Conservation (phyloP, 2,329 filamentous ascomycete species). For the Phyllosticta citriasiana region DNA sequence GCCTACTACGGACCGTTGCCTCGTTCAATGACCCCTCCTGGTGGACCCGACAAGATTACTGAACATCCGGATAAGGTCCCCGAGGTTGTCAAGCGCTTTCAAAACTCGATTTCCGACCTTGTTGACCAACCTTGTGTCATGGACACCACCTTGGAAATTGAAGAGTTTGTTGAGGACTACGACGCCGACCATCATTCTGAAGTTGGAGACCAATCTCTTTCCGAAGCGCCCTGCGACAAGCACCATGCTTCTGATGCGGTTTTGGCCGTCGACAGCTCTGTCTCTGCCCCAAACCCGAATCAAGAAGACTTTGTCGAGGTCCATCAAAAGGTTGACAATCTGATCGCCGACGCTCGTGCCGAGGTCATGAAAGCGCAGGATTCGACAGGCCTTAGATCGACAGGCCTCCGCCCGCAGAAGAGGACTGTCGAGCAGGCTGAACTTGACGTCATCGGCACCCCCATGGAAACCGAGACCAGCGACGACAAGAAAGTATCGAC, state of each 20-base stretch:
- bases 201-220: not conserved
- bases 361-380: not conserved
- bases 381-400: not conserved
- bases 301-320: not conserved
- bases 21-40: not conserved
- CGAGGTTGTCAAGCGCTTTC: not conserved
- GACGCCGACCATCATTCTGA: not conserved
- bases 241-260: not conserved
- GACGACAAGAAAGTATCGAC: not conserved
- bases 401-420: not conserved
- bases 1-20: not conserved
- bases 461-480: not conserved
- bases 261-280: not conserved
- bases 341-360: not conserved
- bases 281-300: not conserved
- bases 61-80: not conserved
- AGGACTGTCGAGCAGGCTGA: not conserved
- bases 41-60: not conserved
- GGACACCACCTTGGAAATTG: not conserved
- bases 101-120: not conserved
- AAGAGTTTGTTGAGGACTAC: not conserved
- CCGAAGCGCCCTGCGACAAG: not conserved
- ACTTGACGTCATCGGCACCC: not conserved
- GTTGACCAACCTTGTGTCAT: not conserved
- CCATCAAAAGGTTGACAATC: not conserved